phyloP scores from a whole-genome alignment of 768 basidiomycete species.

The Amanita subjunquillea region DNA sequence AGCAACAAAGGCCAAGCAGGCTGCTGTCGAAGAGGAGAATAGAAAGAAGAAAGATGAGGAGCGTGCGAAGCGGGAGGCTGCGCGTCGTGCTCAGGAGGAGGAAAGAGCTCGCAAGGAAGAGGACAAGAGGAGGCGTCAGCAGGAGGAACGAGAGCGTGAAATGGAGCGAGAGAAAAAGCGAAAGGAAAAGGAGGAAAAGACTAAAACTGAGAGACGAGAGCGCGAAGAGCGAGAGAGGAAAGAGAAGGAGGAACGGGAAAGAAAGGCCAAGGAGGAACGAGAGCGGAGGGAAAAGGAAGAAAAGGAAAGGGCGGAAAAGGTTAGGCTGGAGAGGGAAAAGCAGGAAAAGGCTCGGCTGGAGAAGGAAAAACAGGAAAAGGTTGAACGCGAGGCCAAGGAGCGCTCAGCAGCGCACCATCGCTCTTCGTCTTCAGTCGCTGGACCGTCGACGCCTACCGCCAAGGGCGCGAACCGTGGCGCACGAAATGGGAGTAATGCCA shows the following conservation, averaged over 20 bases:
- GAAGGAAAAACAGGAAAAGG: constrained; percentile 19
- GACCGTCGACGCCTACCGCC: constrained; percentile 16
- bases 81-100: constrained; percentile 70
- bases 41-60: constrained; percentile 84
- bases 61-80: constrained; percentile 63
- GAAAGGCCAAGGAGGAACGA: constrained; percentile 53
- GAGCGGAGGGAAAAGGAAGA: constrained; percentile 36
- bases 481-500: constrained; percentile 12
- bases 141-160: constrained; percentile 75
- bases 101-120: constrained; percentile 79
- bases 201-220: constrained; percentile 65
- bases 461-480: constrained; percentile 33
- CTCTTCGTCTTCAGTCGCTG: constrained; percentile 24
- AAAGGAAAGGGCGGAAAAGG: constrained; percentile 31
- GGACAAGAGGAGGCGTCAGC: constrained; percentile 62
- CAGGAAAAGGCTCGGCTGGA: constrained; percentile 21
- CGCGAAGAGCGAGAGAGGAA: constrained; percentile 60
- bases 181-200: constrained; percentile 65
- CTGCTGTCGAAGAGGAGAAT: constrained; percentile 70
- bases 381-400: constrained; percentile 19
- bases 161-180: constrained; percentile 66
- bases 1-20: constrained; percentile 64
- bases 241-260: constrained; percentile 54
- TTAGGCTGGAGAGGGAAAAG: constrained; percentile 20
- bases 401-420: constrained; percentile 32